These are phyloP conservation scores for Corynascus novoguineensis DNA, from an alignment of 495 filamentous ascomycete species.

Conservation along the genomic window DNA sequence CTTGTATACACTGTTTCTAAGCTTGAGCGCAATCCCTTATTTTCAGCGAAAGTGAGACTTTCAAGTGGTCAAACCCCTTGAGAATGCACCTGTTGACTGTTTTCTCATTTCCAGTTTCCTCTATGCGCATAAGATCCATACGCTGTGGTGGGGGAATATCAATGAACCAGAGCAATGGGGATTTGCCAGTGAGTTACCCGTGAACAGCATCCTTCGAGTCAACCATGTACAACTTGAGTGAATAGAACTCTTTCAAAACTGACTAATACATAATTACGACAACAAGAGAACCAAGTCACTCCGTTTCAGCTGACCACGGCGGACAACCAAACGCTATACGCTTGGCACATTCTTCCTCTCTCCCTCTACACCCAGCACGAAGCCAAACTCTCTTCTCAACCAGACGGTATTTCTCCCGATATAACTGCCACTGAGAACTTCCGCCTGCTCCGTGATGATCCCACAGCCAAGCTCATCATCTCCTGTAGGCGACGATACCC, in stretches of 20 bases:
- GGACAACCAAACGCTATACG: slow-evolving; percentile 55
- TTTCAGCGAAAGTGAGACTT: slow-evolving; percentile 55
- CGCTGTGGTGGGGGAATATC: slow-evolving; percentile 60
- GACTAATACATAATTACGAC: not conserved
- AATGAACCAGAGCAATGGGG: slow-evolving; percentile 73
- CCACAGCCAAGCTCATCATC: slow-evolving; percentile 54
- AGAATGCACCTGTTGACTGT: not conserved
- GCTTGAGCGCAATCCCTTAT: slow-evolving; percentile 43
- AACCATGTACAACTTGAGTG: not conserved
- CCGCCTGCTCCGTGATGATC: slow-evolving; percentile 57
- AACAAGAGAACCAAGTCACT: slow-evolving; percentile 59
- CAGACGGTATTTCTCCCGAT: slow-evolving; percentile 46
- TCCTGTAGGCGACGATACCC: slow-evolving; percentile 37
- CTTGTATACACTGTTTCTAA: slow-evolving; percentile 42
- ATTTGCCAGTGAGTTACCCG: slow-evolving; percentile 66
- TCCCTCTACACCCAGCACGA: slow-evolving; percentile 56
- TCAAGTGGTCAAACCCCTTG: not conserved
- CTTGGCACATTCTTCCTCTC: slow-evolving; percentile 70
- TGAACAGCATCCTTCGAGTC: not conserved
- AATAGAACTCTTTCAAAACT: no score
- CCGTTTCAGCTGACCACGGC: slow-evolving; percentile 57
- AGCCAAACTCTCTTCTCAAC: slow-evolving; percentile 43
- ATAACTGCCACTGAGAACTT: slow-evolving; percentile 53
- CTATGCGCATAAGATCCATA: slow-evolving; percentile 71
- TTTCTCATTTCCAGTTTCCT: slow-evolving; percentile 51